A percentile compares a stretch with the other conserved stretches of the same genome.
phyloP scores from a whole-genome alignment of 768 basidiomycete genomes.

The Hypholoma fasciculare region DNA sequence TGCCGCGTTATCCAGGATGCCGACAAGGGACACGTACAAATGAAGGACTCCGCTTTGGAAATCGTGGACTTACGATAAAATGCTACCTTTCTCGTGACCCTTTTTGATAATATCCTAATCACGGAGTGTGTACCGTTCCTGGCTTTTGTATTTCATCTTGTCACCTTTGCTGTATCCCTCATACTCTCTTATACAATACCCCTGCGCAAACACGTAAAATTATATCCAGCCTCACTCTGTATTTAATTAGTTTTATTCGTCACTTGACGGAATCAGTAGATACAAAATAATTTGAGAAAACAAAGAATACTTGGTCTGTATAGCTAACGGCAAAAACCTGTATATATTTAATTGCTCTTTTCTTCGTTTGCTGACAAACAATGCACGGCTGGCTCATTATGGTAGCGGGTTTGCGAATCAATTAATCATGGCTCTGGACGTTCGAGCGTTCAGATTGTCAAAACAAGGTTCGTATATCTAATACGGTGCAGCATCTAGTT shows the following conservation, averaged over 20 bases:
- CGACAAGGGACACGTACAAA: slow-evolving; percentile 82
- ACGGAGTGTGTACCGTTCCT: background rate
- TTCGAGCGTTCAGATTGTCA: no score
- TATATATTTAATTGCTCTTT: no score
- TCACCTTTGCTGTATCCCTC: background rate
- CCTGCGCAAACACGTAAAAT: background rate
- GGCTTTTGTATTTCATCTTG: background rate
- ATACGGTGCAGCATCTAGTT: no score
- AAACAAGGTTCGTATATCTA: no score
- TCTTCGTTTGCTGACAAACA: no score
- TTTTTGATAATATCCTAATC: background rate
- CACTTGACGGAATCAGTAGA: no score
- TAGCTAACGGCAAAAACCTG: no score
- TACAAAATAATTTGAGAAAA: no score
- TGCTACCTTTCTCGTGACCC: background rate
- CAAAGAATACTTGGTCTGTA: no score
- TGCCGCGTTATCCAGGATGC: slow-evolving; percentile 55
- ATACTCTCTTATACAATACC: background rate
- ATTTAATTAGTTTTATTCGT: background rate
- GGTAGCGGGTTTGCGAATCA: no score
- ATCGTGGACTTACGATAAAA: slow-evolving; percentile 78
- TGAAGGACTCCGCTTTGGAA: slow-evolving; percentile 71
- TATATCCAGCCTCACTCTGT: background rate
- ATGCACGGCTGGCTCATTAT: no score
- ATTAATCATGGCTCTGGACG: no score